phyloP scores from a whole-genome alignment of 257 asterid species.

The Dorcoceras hygrometricum region DNA sequence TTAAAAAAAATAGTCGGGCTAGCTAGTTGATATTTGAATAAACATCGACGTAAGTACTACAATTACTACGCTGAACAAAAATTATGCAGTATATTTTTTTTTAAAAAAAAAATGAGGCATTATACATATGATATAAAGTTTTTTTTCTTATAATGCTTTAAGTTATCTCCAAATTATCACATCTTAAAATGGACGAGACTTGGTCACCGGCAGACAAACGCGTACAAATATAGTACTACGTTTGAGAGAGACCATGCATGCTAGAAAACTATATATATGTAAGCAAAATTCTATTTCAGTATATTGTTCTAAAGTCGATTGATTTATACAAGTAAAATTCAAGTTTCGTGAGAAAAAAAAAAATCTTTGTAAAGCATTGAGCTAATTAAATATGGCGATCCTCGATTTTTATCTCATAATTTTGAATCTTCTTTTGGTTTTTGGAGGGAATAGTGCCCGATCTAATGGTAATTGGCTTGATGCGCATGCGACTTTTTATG shows the following conservation, averaged over 20 bases:
- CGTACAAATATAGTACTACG: conserved; percentile 8
- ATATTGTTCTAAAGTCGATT: background rate
- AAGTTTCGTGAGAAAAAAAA: background rate
- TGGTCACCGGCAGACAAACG: conserved; percentile 49
- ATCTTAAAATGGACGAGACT: background rate
- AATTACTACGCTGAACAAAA: too few relatives aligned
- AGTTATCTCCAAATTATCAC: background rate
- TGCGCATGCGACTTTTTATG: conserved; percentile 68
- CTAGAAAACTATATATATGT: conserved; percentile 31
- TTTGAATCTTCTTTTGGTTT: conserved; percentile 22
- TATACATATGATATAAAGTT: background rate
- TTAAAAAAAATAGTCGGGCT: too few relatives aligned
- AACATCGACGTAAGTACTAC: too few relatives aligned
- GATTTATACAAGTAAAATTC: background rate
- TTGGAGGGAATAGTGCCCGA: conserved; percentile 33
- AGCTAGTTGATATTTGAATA: too few relatives aligned
- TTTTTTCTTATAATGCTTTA: background rate
- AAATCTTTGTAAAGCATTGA: background rate
- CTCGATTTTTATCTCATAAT: background rate
- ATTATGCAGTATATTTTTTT: too few relatives aligned
- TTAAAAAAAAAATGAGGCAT: too few relatives aligned
- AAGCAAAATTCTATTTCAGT: background rate
- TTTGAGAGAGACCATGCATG: conserved; percentile 27
- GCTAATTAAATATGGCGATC: background rate
- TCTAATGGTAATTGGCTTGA: conserved; percentile 38